Evolutionary conservation across 176 grass and related monocot species (phyloP).

Genomic region (Oropetium thomaeum): DNA sequence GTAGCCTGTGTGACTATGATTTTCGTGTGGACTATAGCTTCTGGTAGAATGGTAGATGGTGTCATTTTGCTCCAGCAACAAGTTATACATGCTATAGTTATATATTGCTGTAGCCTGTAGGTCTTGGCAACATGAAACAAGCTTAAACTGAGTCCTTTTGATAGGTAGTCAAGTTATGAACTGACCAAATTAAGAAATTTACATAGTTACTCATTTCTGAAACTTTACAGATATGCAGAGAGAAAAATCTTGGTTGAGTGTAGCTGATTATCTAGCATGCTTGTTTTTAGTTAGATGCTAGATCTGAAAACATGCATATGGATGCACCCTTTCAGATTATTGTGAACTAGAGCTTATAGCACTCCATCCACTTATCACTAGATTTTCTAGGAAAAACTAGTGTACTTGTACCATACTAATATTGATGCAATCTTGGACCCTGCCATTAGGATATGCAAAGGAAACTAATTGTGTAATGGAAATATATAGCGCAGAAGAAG

Average conservation of each 20-base stretch:
- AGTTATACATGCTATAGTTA: too few species aligned
- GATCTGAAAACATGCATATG: not conserved
- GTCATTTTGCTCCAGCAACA: too few species aligned
- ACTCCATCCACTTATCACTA: not conserved
- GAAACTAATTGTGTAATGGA: not conserved
- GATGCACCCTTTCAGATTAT: not conserved
- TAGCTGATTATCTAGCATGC: not conserved
- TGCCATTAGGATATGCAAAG: not conserved
- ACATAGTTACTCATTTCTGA: not conserved
- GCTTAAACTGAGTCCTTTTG: not conserved
- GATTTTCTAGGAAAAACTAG: not conserved
- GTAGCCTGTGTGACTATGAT: too few species aligned
- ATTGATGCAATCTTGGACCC: constrained; percentile 5
- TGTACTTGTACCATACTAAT: not conserved
- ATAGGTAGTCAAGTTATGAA: too few species aligned
- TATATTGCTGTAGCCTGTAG: not conserved
- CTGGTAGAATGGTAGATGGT: too few species aligned
- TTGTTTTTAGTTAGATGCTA: not conserved
- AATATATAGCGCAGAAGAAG: not conserved
- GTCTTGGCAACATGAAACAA: not conserved
- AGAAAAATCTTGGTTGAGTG: not conserved
- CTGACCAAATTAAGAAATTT: too few species aligned
- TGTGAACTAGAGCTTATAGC: not conserved
- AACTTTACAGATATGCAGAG: not conserved
- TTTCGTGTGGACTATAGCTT: not conserved